Evolutionary conservation across 495 filamentous ascomycete genomes (phyloP), one percentile per base, ranked within the genome.

Genomic region (Aspergillus carlsbadensis): DNA sequence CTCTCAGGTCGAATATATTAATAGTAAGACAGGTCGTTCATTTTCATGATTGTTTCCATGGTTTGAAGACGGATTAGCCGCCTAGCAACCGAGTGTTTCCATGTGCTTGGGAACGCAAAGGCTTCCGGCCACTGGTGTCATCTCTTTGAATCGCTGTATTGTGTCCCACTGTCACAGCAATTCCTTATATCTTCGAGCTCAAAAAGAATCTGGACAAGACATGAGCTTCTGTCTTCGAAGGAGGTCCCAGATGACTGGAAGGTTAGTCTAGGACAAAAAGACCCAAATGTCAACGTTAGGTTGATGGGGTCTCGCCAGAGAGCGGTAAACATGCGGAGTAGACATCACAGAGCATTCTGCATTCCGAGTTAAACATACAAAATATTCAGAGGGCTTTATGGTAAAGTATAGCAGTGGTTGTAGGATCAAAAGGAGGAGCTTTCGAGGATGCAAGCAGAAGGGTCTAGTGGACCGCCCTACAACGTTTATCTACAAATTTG

Each of bases 31-130:
- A 39, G 3, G 18, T 14, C 21, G 10, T 36, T 50, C 33, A 18
- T 26, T 10, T 50, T 35, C 43, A 35, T 34, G 49, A 17, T 14
- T n/a, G 20, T 33, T 41, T 56, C 54, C 54, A 50, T 50, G 54
- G 54, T 40, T 57, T 49, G 26, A 40, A 42, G 39, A 24, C 54
- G 45, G 37, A 57, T 57, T 57, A 57, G 54, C 54, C 54, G 54
- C 54, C 37, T 24, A 43, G 54, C 37, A 48, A 18, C 44, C 35
- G 36, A 49, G 33, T 22, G 20, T n/a, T 36, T 11, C 43, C 53
- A 40, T 56, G 43, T 31, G 42, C 33, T 42, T 52, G n/a, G n/a
- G 14, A 29, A 29, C n/a, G 34, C 26, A 48, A 35, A 31, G 7
- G 15, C 3, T 37, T 37, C 35, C 3, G 10, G 35, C 26, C n/a